Conservation (phyloP, 2,329 filamentous ascomycete species). For the Pseudogymnoascus sp. region DNA sequence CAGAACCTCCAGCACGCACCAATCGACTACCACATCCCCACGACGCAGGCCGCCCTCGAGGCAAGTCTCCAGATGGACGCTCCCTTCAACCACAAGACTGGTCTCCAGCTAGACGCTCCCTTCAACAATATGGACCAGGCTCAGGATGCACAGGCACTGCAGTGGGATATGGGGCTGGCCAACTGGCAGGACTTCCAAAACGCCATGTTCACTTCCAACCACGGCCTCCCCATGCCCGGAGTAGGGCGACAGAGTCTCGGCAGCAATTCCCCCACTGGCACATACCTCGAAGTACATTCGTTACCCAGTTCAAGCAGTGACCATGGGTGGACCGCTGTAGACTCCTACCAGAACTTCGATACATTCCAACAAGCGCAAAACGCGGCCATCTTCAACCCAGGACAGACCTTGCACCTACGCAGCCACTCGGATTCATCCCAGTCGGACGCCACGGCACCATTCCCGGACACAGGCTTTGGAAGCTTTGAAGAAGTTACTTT, state of each 20-base stretch:
- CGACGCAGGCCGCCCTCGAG: conserved; percentile 55
- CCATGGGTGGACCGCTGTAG: conserved; percentile 79
- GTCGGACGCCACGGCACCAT: conserved; percentile 58
- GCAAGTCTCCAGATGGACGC: conserved; percentile 53
- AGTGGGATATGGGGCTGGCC: conserved; percentile 59
- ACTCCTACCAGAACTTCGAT: conserved; percentile 63
- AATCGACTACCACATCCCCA: conserved; percentile 37
- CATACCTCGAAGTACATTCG: conserved; percentile 80
- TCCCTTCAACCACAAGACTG: conserved; percentile 48
- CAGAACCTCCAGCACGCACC: conserved; percentile 27
- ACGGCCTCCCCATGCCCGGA: conserved; percentile 39
- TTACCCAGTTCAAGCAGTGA: conserved; percentile 73
- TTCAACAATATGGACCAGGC: conserved; percentile 52
- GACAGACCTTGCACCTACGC: conserved; percentile 81
- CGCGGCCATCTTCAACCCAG: conserved; percentile 75
- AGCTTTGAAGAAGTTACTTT: conserved; percentile 73
- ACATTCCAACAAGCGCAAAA: conserved; percentile 54
- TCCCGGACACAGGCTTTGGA: conserved; percentile 51
- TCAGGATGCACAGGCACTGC: conserved; percentile 47
- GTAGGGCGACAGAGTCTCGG: conserved; percentile 42
- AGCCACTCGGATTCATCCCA: conserved; percentile 80
- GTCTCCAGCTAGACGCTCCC: conserved; percentile 48
- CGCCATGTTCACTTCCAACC: conserved; percentile 47
- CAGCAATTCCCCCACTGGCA: conserved; percentile 67
- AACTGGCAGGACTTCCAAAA: conserved; percentile 76